Base-by-base conservation (phyloP, 2,329 filamentous ascomycete genomes). In the Aspergillus amoenus region DNA sequence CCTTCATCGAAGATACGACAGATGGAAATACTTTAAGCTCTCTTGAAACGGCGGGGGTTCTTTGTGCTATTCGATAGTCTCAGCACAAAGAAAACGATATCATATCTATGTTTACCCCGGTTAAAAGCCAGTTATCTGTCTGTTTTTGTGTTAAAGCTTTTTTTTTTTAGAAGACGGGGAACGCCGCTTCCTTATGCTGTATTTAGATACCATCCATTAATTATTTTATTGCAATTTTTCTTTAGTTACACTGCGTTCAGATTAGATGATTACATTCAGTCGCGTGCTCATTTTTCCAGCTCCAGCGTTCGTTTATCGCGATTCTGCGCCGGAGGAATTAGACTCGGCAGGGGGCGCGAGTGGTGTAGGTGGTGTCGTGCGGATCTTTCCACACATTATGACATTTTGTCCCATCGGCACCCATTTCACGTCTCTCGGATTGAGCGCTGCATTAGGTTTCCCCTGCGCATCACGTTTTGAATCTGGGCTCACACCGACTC, bases 401-500 rank as follows among this genome's bases (percentile, higher is more conserved):
- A 92, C 86, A 73, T 96, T 92, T 57, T 91, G 86, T 3, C 90
- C 92, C 59, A 96, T 81, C 34, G 89, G 89, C 52, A 85, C 81
- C 91, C 91, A 96, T 57, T 77, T 82, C 11, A 91, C 85, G 54
- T 87, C 79, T 45, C 76, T 79, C 46, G 95, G 79, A 63, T 87
- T 85, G 15, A 88, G 84, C 1, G 86, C 86, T 6, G 88, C 81
- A 47, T 83, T 73, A 4, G 82, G 80, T 45, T 77, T 76, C 3
- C 82, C 84, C 17, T 79, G 70, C 2, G 75, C 72, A 55, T 81
- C 81, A 3, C 72, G 66, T 41, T 80, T 82, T 34, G 84, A 80
- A 18, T 84, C 79, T 2, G 93, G 93, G 46, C 85, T 88, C 3
- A 96, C 90, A 11, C 86, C 81, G 9, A 97, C 90, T 7, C 91